phyloP scores from a whole-genome alignment of 306 rosid species.

The Malus orientalis region DNA sequence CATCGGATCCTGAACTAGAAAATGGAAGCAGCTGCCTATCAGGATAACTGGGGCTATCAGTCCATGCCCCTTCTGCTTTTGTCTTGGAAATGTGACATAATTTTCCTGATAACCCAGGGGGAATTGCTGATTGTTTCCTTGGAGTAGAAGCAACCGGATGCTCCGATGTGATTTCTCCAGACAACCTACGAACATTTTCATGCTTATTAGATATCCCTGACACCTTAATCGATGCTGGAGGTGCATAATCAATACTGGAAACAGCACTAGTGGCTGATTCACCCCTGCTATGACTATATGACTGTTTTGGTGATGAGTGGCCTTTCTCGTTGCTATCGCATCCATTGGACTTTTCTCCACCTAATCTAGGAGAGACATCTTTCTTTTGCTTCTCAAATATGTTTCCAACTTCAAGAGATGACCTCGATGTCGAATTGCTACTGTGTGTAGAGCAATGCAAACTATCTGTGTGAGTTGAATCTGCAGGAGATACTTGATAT shows the following conservation, averaged over 20 bases:
- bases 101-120: slow-evolving; percentile 33
- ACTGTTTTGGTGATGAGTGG: slow-evolving; percentile 52
- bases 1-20: slow-evolving; percentile 33
- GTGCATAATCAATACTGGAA: slow-evolving; percentile 55
- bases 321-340: slow-evolving; percentile 31
- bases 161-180: slow-evolving; percentile 53
- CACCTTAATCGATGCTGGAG: slow-evolving; percentile 39
- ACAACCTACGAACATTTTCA: slow-evolving; percentile 29
- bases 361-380: slow-evolving; percentile 30
- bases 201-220: slow-evolving; percentile 34
- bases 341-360: slow-evolving; percentile 35
- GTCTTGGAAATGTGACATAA: slow-evolving; percentile 27
- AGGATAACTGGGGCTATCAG: slow-evolving; percentile 27
- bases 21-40: slow-evolving; percentile 29
- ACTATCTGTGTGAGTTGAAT: slow-evolving; percentile 31
- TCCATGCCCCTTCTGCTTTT: slow-evolving; percentile 30
- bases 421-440: slow-evolving; percentile 49
- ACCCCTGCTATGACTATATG: slow-evolving; percentile 62
- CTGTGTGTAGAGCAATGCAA: slow-evolving; percentile 15
- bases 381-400: slow-evolving; percentile 44
- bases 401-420: slow-evolving; percentile 47
- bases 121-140: slow-evolving; percentile 28
- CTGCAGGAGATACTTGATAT: slow-evolving; percentile 28
- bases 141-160: slow-evolving; percentile 25
- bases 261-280: slow-evolving; percentile 71